Percentiles rank a stretch among this genome's conserved stretches.
Conservation (phyloP, 2,329 filamentous ascomycete species). For the Colletotrichum sp. region DNA sequence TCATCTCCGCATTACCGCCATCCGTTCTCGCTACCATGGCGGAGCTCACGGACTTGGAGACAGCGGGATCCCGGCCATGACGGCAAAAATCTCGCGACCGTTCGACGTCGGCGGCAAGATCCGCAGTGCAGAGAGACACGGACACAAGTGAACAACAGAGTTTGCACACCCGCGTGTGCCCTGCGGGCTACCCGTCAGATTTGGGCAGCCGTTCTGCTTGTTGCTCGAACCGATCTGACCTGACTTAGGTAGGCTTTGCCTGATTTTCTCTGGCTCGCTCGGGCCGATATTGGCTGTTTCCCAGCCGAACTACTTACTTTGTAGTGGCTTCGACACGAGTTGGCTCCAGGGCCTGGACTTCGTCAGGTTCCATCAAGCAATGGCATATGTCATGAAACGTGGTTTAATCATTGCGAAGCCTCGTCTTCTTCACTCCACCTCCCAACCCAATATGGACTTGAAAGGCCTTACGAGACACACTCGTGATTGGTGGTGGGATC, state of each 20-base stretch:
- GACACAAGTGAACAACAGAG: not conserved
- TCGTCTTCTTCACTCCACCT: not conserved
- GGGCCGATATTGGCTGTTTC: not conserved
- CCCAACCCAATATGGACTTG: not conserved
- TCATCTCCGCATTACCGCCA: not conserved
- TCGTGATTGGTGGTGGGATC: not conserved
- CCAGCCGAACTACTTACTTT: not conserved
- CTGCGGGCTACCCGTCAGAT: not conserved
- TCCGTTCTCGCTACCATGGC: not conserved
- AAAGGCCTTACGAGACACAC: not conserved
- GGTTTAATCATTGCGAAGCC: not conserved
- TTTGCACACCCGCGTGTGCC: not conserved
- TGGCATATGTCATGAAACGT: not conserved
- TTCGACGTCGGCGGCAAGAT: conserved; percentile 4
- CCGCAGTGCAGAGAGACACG: conserved; percentile 4
- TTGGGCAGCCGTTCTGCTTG: conserved; percentile 12
- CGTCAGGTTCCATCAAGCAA: not conserved
- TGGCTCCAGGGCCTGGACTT: not conserved
- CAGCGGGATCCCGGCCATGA: conserved; percentile 1
- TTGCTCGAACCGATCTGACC: not conserved
- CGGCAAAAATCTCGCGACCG: not conserved
- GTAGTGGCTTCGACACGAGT: not conserved
- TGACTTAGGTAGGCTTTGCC: not conserved
- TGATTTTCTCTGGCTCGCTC: not conserved
- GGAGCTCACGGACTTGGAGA: not conserved